Conservation (phyloP, 2,329 filamentous ascomycete genomes). For the Alternaria triticina region DNA sequence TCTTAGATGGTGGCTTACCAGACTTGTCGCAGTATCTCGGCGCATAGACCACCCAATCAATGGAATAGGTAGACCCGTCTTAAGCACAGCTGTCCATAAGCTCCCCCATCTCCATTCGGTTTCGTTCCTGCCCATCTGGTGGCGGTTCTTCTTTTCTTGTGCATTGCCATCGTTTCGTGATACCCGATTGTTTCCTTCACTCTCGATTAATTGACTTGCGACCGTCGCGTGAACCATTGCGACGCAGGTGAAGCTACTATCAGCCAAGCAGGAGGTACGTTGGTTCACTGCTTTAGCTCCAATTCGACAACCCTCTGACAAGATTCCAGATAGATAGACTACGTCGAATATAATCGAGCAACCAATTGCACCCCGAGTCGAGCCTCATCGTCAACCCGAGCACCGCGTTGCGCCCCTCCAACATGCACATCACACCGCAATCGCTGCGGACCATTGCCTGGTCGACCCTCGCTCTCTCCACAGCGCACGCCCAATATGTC, state of each 20-base stretch:
- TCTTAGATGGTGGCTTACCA: constrained; percentile 18
- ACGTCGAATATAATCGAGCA: not conserved
- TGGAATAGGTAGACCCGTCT: constrained; percentile 30
- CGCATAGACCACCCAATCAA: constrained; percentile 43
- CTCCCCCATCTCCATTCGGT: constrained; percentile 22
- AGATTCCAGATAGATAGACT: not conserved
- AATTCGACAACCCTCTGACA: not conserved
- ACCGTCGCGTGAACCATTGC: constrained; percentile 27
- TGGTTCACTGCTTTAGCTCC: not conserved
- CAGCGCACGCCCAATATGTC: constrained; percentile 67
- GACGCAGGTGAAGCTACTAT: constrained; percentile 23
- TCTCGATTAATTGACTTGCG: constrained; percentile 5
- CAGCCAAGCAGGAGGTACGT: constrained; percentile 20
- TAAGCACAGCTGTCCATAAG: constrained; percentile 48
- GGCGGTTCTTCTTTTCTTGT: constrained; percentile 23
- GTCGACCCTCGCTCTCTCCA: constrained; percentile 55
- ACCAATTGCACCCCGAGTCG: not conserved
- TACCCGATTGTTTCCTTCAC: constrained; percentile 33
- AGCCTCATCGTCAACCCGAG: not conserved
- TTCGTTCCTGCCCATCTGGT: constrained; percentile 27
- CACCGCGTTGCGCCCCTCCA: constrained; percentile 17
- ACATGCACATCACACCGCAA: constrained; percentile 42
- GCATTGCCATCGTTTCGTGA: constrained; percentile 25
- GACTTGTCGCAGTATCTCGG: constrained; percentile 20
- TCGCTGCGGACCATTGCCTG: constrained; percentile 53